Percentiles rank a stretch among this genome's conserved stretches.
These are phyloP conservation scores for Pseudocercospora fijiensis DNA, from an alignment of 2,329 filamentous ascomycete genomes.

Conservation along the genomic window DNA sequence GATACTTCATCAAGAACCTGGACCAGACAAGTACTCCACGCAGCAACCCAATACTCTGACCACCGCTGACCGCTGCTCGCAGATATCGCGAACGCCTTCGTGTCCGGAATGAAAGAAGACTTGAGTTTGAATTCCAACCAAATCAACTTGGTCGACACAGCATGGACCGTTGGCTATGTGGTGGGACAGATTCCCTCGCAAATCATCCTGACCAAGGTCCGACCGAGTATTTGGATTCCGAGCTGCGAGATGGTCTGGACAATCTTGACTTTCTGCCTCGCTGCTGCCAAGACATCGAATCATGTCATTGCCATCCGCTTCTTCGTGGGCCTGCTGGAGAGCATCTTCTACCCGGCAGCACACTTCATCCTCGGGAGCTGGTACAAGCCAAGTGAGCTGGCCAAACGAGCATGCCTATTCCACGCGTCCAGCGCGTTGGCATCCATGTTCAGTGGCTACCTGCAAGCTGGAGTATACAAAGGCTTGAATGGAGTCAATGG, in stretches of 20 bases:
- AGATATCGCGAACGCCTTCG: slow-evolving; percentile 47
- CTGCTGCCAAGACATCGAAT: slow-evolving; percentile 42
- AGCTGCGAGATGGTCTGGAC: slow-evolving; percentile 52
- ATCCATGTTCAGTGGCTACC: slow-evolving; percentile 53
- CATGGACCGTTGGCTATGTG: slow-evolving; percentile 60
- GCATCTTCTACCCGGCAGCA: slow-evolving; percentile 55
- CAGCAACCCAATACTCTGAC: not conserved
- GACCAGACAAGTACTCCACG: slow-evolving; percentile 21
- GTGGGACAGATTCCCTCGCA: slow-evolving; percentile 27
- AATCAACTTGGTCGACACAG: slow-evolving; percentile 56
- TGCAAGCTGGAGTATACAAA: slow-evolving; percentile 55
- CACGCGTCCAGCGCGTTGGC: slow-evolving; percentile 50
- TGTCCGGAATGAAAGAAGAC: slow-evolving; percentile 55
- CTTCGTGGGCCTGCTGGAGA: slow-evolving; percentile 53
- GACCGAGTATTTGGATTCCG: slow-evolving; percentile 52
- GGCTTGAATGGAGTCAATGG: slow-evolving; percentile 45
- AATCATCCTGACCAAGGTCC: slow-evolving; percentile 51
- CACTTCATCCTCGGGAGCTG: slow-evolving; percentile 54
- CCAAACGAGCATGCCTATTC: slow-evolving; percentile 55
- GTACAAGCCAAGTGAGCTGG: slow-evolving; percentile 53
- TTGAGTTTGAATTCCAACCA: slow-evolving; percentile 55
- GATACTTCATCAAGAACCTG: slow-evolving; percentile 56
- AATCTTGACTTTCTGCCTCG: slow-evolving; percentile 49
- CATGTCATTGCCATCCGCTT: slow-evolving; percentile 52
- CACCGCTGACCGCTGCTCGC: not conserved